Conservation (phyloP, 2,329 filamentous ascomycete genomes). For the Aspergillus hortae region DNA sequence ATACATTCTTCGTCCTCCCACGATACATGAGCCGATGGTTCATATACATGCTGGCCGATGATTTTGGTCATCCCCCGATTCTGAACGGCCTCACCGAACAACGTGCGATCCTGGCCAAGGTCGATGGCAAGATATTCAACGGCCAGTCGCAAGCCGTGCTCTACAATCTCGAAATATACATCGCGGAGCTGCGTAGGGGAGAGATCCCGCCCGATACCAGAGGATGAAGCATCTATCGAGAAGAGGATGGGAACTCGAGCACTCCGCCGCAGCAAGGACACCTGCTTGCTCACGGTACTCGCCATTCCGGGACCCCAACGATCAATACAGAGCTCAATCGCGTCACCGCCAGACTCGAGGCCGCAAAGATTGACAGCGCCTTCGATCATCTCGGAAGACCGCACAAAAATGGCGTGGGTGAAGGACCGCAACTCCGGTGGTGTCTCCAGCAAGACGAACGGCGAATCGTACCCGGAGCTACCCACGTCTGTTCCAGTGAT, state of each 20-base stretch:
- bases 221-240: conserved; percentile 45
- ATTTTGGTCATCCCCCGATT: conserved; percentile 39
- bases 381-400: conserved; percentile 32
- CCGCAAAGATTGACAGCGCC: conserved; percentile 45
- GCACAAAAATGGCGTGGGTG: conserved; percentile 40
- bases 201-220: conserved; percentile 10
- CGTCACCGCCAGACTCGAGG: conserved; percentile 58
- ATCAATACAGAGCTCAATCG: conserved; percentile 59
- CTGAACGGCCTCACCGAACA: conserved; percentile 25
- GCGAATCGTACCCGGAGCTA: conserved; percentile 55
- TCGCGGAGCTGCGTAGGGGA: conserved; percentile 11
- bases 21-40: conserved; percentile 23
- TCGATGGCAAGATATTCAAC: conserved; percentile 41
- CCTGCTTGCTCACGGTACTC: conserved; percentile 52
- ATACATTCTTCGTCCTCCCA: conserved; percentile 36
- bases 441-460: conserved; percentile 58
- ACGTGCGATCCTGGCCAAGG: conserved; percentile 28
- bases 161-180: conserved; percentile 33
- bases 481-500: conserved; percentile 53
- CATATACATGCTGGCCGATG: conserved; percentile 36
- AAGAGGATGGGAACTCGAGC: conserved; percentile 57
- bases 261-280: conserved; percentile 56
- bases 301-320: conserved; percentile 51
- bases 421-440: conserved; percentile 56
- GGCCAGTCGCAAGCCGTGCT: conserved; percentile 38